Conservation (phyloP, 2,329 filamentous ascomycete species). For the Apiospora phragmitis region DNA sequence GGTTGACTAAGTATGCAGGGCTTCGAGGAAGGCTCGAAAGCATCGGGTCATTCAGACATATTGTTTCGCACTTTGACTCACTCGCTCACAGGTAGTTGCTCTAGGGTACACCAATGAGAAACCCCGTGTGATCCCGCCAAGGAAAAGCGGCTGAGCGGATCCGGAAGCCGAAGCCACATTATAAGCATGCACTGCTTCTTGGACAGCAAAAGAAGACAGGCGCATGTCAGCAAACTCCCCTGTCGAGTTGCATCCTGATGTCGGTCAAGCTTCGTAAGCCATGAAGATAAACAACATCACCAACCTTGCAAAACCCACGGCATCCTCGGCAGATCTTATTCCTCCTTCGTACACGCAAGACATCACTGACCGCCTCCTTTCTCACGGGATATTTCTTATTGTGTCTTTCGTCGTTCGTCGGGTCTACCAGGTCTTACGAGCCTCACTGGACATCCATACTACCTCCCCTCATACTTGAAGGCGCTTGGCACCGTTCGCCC, state of each 20-base stretch:
- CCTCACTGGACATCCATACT: background rate
- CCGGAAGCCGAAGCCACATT: background rate
- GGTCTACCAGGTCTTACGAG: background rate
- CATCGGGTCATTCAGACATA: background rate
- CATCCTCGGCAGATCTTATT: background rate
- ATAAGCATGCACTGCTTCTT: background rate
- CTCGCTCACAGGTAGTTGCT: background rate
- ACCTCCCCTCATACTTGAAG: background rate
- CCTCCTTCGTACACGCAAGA: background rate
- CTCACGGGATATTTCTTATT: background rate
- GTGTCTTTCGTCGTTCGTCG: background rate
- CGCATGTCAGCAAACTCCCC: background rate
- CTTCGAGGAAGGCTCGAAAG: background rate
- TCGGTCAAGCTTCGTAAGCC: background rate
- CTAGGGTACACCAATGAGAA: background rate
- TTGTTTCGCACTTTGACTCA: slow-evolving; percentile 1
- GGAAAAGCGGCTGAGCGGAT: slow-evolving; percentile 3
- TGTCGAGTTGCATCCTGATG: background rate
- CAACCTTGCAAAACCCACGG: background rate
- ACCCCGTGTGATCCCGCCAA: background rate
- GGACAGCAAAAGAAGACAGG: background rate
- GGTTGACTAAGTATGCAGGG: background rate
- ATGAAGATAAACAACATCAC: background rate
- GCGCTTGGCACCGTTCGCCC: background rate
- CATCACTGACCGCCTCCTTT: background rate